Evolutionary conservation across 2,329 filamentous ascomycete species (phyloP).

Genomic region (Cadophora luteo-olivacea): DNA sequence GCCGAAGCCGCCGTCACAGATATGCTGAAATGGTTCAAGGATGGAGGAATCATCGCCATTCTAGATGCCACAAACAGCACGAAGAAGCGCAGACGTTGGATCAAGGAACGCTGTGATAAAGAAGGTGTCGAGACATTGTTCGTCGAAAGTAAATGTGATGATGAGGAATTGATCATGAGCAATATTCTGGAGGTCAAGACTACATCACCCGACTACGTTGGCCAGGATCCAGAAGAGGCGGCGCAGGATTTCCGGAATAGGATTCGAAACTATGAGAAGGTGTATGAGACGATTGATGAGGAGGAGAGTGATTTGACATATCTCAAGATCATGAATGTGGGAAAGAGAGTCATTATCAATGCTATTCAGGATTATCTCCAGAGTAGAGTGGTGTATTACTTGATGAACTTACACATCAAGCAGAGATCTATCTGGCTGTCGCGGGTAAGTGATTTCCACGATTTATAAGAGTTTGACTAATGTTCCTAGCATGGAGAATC

Average conservation of each 20-base stretch:
- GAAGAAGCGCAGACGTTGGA: constrained; percentile 88
- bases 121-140: constrained; percentile 90
- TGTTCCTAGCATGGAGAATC: constrained; percentile 84
- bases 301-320: constrained; percentile 91
- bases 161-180: constrained; percentile 95
- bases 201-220: constrained; percentile 91
- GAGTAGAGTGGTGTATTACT: constrained; percentile 94
- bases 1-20: constrained; percentile 91
- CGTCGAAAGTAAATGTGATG: constrained; percentile 96
- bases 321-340: constrained; percentile 96
- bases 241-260: constrained; percentile 91
- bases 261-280: constrained; percentile 96
- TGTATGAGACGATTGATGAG: constrained; percentile 91
- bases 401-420: constrained; percentile 98
- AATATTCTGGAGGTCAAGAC: constrained; percentile 99
- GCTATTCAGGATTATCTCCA: constrained; percentile 96
- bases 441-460: constrained; percentile 62
- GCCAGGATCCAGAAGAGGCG: constrained; percentile 90
- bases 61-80: constrained; percentile 97
- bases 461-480: constrained; percentile 29
- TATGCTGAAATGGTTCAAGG: constrained; percentile 91
- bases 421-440: constrained; percentile 97
- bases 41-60: constrained; percentile 86
- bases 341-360: constrained; percentile 97
- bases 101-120: constrained; percentile 76